A percentile compares a stretch with the other conserved stretches of the same genome.
These are phyloP conservation scores for Batrachochytrium dendrobatidis DNA, from an alignment of 371 early-diverging fungal species.

Conservation along the genomic window DNA sequence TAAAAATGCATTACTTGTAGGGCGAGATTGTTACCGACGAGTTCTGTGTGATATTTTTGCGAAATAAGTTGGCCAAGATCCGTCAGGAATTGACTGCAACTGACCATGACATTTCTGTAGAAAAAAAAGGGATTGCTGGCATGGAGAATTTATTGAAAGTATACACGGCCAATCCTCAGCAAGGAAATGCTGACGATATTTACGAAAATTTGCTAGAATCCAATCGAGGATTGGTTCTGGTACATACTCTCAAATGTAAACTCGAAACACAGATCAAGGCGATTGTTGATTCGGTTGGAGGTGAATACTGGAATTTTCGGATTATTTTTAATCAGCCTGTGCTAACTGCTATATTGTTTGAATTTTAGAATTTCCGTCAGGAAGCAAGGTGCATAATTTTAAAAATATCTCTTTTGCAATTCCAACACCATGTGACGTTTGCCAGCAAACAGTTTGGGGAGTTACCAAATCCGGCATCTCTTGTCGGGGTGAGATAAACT, in stretches of 20 bases:
- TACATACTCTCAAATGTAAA: conserved; percentile 24
- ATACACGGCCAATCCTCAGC: conserved; percentile 32
- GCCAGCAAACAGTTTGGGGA: conserved; percentile 37
- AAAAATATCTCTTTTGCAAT: conserved; percentile 25
- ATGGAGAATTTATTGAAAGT: conserved; percentile 38
- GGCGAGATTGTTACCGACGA: conserved; percentile 24
- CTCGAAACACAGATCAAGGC: conserved; percentile 29
- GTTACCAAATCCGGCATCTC: conserved; percentile 29
- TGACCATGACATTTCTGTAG: conserved; percentile 36
- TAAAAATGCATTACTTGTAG: not conserved
- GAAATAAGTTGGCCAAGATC: conserved; percentile 27
- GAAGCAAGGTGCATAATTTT: conserved; percentile 22
- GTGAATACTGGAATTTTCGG: conserved; percentile 7
- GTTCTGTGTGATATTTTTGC: conserved; percentile 19
- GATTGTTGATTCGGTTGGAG: conserved; percentile 23
- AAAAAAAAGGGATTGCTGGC: conserved; percentile 44
- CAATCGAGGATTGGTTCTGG: conserved; percentile 29
- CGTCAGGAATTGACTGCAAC: conserved; percentile 15
- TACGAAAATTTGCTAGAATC: conserved; percentile 28
- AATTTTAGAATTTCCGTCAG: conserved; percentile 2
- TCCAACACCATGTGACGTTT: conserved; percentile 33
- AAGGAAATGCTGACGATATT: conserved; percentile 30
- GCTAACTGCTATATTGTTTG: not conserved
- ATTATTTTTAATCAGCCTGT: not conserved
- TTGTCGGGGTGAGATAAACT: conserved; percentile 24